Conservation (phyloP, 495 filamentous ascomycete genomes). For the Trichocladium antarcticum region DNA sequence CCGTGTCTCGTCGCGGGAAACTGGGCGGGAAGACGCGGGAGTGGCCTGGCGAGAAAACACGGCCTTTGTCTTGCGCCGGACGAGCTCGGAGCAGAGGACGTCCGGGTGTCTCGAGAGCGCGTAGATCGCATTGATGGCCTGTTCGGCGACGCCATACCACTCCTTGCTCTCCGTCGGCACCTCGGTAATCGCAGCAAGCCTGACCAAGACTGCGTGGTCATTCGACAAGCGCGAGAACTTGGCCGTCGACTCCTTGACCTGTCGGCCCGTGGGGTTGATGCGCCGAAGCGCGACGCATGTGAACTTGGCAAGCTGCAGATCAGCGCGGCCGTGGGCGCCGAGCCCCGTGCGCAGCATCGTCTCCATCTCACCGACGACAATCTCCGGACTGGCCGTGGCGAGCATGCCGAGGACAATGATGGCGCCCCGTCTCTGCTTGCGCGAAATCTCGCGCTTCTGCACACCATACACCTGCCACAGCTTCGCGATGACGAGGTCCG, state of each 20-base stretch:
- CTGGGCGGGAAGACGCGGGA: conserved; percentile 26
- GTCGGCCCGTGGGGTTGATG: conserved; percentile 70
- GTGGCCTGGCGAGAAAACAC: conserved; percentile 49
- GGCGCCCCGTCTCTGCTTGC: conserved; percentile 78
- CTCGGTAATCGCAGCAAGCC: conserved; percentile 74
- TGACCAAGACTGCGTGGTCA: conserved; percentile 74
- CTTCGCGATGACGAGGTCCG: conserved; percentile 77
- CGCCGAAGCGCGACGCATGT: conserved; percentile 86
- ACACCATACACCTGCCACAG: conserved; percentile 96
- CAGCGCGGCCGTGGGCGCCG: conserved; percentile 62
- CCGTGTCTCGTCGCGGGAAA: conserved; percentile 31
- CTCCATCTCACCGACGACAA: conserved; percentile 88
- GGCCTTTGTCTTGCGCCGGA: conserved; percentile 71
- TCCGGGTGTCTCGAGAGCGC: conserved; percentile 91
- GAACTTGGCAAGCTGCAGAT: conserved; percentile 84
- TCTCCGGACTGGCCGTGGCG: conserved; percentile 80
- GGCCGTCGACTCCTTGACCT: conserved; percentile 57
- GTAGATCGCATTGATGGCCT: conserved; percentile 93
- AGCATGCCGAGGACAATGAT: conserved; percentile 98
- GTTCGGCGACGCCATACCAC: conserved; percentile 96
- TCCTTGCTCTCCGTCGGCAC: conserved; percentile 81
- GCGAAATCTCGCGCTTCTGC: conserved; percentile 85
- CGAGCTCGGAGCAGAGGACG: conserved; percentile 81
- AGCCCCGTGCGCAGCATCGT: conserved; percentile 85
- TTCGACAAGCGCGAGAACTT: conserved; percentile 74